Percentiles rank a stretch among this genome's conserved stretches.
Conservation (phyloP, 2,329 filamentous ascomycete species). For the Botrytis squamosa region DNA sequence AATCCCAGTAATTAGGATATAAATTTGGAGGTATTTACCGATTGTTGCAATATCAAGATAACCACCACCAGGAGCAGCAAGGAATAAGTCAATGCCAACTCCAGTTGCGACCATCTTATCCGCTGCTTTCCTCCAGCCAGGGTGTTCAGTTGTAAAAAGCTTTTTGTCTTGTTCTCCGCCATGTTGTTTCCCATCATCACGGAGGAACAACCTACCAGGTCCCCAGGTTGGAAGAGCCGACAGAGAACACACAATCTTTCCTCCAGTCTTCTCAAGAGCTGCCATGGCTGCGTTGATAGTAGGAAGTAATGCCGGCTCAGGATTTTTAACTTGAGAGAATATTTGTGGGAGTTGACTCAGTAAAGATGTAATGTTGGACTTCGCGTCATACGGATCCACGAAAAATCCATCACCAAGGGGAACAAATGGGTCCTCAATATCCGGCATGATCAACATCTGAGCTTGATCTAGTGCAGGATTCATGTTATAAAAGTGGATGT, state of each 20-base stretch:
- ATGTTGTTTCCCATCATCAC: conserved; percentile 84
- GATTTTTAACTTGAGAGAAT: conserved; percentile 84
- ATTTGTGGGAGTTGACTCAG: conserved; percentile 78
- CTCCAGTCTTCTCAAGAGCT: conserved; percentile 83
- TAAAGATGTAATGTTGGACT: conserved; percentile 83
- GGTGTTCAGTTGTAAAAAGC: conserved; percentile 85
- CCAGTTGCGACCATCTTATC: conserved; percentile 85
- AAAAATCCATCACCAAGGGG: conserved; percentile 89
- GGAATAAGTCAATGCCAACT: conserved; percentile 89
- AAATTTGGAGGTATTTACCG: conserved; percentile 48
- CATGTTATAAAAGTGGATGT: conserved; percentile 97
- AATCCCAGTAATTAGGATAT: background rate
- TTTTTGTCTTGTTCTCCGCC: conserved; percentile 90
- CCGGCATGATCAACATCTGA: conserved; percentile 98
- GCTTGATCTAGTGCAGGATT: conserved; percentile 77
- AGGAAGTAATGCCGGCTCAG: conserved; percentile 84
- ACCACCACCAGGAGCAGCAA: conserved; percentile 84
- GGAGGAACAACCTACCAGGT: conserved; percentile 77
- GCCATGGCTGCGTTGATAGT: conserved; percentile 79
- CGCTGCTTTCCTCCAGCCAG: conserved; percentile 80
- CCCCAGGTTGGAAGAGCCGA: conserved; percentile 90
- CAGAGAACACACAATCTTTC: conserved; percentile 86
- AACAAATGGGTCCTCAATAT: conserved; percentile 94
- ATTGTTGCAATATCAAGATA: conserved; percentile 94
- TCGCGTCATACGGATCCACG: conserved; percentile 89